phyloP scores from a whole-genome alignment of 306 rosid genomes.

The Cicer pinnatifidum region DNA sequence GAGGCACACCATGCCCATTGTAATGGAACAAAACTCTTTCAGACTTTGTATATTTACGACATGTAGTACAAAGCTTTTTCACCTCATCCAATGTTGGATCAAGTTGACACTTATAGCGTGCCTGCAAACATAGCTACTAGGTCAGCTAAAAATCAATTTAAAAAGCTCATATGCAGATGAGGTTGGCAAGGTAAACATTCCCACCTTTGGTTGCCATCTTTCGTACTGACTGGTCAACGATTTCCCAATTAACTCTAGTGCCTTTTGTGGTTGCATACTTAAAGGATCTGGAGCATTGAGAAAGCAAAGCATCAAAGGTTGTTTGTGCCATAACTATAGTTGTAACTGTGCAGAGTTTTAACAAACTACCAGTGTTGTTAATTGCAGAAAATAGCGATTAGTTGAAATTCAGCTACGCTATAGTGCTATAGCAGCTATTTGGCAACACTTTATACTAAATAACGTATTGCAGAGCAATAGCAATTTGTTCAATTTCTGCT shows the following conservation, averaged over 20 bases:
- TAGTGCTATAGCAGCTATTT: no score
- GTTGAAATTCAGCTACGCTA: no score
- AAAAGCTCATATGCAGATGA: slow-evolving; percentile 38
- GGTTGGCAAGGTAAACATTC: slow-evolving; percentile 36
- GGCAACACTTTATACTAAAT: no score
- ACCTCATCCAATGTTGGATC: slow-evolving; percentile 98
- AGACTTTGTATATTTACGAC: slow-evolving; percentile 81
- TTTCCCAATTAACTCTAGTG: slow-evolving; percentile 91
- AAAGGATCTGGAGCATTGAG: slow-evolving; percentile 74
- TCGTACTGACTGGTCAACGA: slow-evolving; percentile 85
- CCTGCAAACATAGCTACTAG: slow-evolving; percentile 61
- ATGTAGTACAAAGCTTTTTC: slow-evolving; percentile 92
- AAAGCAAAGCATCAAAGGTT: slow-evolving; percentile 33
- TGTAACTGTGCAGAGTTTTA: slow-evolving; percentile 7
- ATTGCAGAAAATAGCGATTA: no score
- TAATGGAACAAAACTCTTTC: slow-evolving; percentile 98
- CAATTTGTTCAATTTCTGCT: no score
- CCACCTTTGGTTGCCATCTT: slow-evolving; percentile 99
- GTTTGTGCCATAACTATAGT: not conserved
- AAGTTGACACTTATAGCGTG: slow-evolving; percentile 86
- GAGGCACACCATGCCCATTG: slow-evolving; percentile 99
- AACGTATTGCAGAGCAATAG: no score
- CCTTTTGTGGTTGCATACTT: slow-evolving; percentile 94
- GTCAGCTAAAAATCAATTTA: slow-evolving; percentile 42
- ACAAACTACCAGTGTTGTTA: not conserved